A percentile compares a stretch with the other conserved stretches of the same genome.
phyloP scores from a whole-genome alignment of 116 monocot species.

The Thalassia testudinum region DNA sequence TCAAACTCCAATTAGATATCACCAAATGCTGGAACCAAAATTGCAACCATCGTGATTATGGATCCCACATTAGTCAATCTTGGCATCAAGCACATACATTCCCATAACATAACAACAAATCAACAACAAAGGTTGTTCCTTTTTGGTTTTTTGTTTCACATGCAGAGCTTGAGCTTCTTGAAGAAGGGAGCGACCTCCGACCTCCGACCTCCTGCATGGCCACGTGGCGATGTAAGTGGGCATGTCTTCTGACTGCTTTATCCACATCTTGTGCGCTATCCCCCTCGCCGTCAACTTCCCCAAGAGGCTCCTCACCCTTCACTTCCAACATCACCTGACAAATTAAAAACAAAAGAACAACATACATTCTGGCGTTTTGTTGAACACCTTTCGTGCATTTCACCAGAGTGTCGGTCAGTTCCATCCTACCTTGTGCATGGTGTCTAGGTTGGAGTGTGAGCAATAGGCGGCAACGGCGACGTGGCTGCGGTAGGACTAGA shows the following conservation, averaged over 20 bases:
- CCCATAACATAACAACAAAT: too few relatives aligned
- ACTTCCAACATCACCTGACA: slow-evolving; percentile 81
- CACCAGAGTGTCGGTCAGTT: neutral
- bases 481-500: slow-evolving; percentile 56
- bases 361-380: slow-evolving; percentile 20
- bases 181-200: slow-evolving; percentile 57
- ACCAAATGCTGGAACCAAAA: too few relatives aligned
- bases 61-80: too few relatives aligned
- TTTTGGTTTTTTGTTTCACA: too few relatives aligned
- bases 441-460: slow-evolving; percentile 39
- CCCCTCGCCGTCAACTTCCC: too few relatives aligned
- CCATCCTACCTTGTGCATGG: slow-evolving; percentile 71
- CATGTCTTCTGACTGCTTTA: slow-evolving; percentile 87
- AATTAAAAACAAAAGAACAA: neutral
- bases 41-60: too few relatives aligned
- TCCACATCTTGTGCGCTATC: slow-evolving; percentile 77
- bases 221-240: slow-evolving; percentile 73
- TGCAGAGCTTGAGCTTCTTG: slow-evolving; percentile 97
- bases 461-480: slow-evolving; percentile 44
- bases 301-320: slow-evolving; percentile 59
- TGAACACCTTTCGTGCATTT: slow-evolving; percentile 12
- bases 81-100: too few relatives aligned
- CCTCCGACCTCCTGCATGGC: slow-evolving; percentile 51
- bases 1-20: too few relatives aligned
- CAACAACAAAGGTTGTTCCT: too few relatives aligned